Conservation (phyloP, 2,329 filamentous ascomycete genomes). For the Beauveria bassiana region DNA sequence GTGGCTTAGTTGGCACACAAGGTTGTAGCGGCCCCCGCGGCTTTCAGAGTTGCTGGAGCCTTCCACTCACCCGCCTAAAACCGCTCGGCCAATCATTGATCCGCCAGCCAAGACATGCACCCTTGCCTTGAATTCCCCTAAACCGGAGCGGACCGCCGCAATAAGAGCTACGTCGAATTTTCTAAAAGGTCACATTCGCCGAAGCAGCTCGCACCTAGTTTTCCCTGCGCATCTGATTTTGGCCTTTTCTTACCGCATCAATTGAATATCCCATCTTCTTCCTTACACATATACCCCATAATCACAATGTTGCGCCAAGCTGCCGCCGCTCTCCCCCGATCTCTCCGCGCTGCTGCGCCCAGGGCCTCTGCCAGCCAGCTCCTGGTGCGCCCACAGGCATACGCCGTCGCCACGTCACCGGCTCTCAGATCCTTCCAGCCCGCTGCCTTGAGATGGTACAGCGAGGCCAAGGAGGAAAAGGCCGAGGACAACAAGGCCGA, state of each 20-base stretch:
- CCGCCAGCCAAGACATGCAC: slow-evolving; percentile 8
- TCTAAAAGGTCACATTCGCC: slow-evolving; percentile 6
- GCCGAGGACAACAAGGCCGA: slow-evolving; percentile 24
- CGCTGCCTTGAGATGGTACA: slow-evolving; percentile 38
- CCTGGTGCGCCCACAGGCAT: slow-evolving; percentile 29
- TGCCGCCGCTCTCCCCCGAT: slow-evolving; percentile 35
- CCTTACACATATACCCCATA: not conserved
- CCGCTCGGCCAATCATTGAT: slow-evolving; percentile 13
- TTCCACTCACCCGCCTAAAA: slow-evolving; percentile 3
- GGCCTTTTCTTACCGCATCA: not conserved
- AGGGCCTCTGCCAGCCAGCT: slow-evolving; percentile 28
- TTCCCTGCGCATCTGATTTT: not conserved
- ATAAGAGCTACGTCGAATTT: slow-evolving; percentile 10
- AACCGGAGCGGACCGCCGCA: slow-evolving; percentile 12
- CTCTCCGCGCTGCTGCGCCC: slow-evolving; percentile 33
- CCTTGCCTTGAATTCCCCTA: slow-evolving; percentile 7
- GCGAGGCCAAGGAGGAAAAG: slow-evolving; percentile 36
- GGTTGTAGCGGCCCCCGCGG: not conserved
- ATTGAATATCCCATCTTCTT: slow-evolving; percentile 6
- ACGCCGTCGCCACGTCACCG: slow-evolving; percentile 27
- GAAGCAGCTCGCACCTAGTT: not conserved
- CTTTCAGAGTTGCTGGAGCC: slow-evolving; percentile 2
- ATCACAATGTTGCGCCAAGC: slow-evolving; percentile 39
- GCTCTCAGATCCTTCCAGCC: slow-evolving; percentile 30
- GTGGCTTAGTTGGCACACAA: not conserved